phyloP scores from a whole-genome alignment of 805 yeast species.

The Schwanniomyces pseudopolymorphus region DNA sequence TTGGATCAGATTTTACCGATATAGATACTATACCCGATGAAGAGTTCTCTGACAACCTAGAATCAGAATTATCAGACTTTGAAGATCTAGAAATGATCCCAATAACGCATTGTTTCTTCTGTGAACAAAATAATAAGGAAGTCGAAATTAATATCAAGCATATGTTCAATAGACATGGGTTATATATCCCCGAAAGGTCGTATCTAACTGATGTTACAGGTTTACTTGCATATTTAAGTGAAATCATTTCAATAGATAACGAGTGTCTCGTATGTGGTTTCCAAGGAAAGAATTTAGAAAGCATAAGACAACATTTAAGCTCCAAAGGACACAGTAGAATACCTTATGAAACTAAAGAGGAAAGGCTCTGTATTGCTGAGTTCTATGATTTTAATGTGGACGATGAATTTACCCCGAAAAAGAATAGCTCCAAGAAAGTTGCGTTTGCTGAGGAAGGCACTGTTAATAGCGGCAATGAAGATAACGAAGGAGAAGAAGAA shows the following conservation, averaged over 20 bases:
- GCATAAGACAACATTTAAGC: conserved; percentile 43
- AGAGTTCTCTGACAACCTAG: conserved; percentile 15
- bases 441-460: conserved; percentile 16
- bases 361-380: conserved; percentile 31
- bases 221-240: conserved; percentile 36
- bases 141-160: conserved; percentile 53
- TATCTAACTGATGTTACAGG: conserved; percentile 38
- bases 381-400: conserved; percentile 37
- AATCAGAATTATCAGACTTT: conserved; percentile 20
- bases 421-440: conserved; percentile 21
- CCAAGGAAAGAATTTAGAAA: conserved; percentile 38
- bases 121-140: conserved; percentile 53
- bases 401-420: conserved; percentile 12
- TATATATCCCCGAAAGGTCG: conserved; percentile 45
- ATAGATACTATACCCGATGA: conserved; percentile 31
- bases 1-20: conserved; percentile 34
- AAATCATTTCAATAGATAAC: conserved; percentile 35
- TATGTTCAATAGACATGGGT: conserved; percentile 46
- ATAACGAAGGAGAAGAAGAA: conserved; percentile 9
- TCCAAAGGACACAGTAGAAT: conserved; percentile 46
- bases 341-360: conserved; percentile 46
- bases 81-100: conserved; percentile 43
- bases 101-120: conserved; percentile 52
- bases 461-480: background rate
- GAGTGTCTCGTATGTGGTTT: conserved; percentile 48